Conservation (phyloP, 2,329 filamentous ascomycete genomes). For the Nigrospora osmanthi region DNA sequence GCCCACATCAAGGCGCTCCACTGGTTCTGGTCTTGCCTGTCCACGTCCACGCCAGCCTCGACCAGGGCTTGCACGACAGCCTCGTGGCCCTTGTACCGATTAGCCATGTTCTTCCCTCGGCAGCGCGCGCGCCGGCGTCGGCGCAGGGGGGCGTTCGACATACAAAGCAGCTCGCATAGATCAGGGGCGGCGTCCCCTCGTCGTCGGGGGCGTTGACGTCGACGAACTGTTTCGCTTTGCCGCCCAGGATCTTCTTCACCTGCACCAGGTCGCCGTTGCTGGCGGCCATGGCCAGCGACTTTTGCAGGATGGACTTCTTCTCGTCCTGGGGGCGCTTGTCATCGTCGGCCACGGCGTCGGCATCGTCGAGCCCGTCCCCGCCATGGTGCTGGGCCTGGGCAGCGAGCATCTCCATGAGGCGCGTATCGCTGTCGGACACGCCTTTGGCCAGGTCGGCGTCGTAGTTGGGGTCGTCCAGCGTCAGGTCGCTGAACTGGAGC, state of each 20-base stretch:
- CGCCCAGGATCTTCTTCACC: conserved; percentile 67
- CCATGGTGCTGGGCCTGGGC: conserved; percentile 83
- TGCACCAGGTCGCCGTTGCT: conserved; percentile 90
- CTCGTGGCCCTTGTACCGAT: conserved; percentile 64
- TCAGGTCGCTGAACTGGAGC: conserved; percentile 71
- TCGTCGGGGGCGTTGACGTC: conserved; percentile 85
- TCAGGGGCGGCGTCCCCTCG: conserved; percentile 91
- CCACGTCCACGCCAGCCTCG: conserved; percentile 78
- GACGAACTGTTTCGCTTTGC: conserved; percentile 66
- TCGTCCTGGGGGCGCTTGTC: conserved; percentile 65
- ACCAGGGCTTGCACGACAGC: conserved; percentile 78
- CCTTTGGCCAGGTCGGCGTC: conserved; percentile 56
- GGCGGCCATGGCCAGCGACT: conserved; percentile 85
- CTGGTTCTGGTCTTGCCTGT: conserved; percentile 90
- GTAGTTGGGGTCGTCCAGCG: conserved; percentile 70
- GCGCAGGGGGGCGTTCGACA: conserved; percentile 24
- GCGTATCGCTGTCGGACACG: conserved; percentile 69
- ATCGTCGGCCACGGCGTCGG: conserved; percentile 70
- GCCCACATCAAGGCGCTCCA: conserved; percentile 99
- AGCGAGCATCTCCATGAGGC: conserved; percentile 92
- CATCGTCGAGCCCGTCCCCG: conserved; percentile 64
- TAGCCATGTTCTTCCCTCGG: conserved; percentile 6
- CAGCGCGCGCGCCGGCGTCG: neutral
- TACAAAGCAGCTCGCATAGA: conserved; percentile 97
- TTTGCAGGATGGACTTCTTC: conserved; percentile 77